Evolutionary conservation across 208 protist species (phyloP).

Genomic region (Wallacemonas sp.): DNA sequence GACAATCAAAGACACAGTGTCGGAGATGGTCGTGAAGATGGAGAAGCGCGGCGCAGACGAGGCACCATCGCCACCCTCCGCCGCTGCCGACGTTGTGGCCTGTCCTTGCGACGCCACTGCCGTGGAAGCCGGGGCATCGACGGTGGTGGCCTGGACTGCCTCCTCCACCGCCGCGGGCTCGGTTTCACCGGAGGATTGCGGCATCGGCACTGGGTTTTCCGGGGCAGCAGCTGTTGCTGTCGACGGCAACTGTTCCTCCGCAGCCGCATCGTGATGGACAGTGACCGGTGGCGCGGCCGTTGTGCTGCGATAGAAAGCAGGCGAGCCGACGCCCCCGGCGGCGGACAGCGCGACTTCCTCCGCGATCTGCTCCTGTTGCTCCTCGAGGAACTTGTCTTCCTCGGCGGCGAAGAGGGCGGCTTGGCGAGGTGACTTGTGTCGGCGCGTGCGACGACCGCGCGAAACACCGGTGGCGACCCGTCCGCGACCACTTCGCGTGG

Average conservation of each 20-base stretch:
- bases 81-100: neutral
- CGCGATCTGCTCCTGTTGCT: constrained; percentile 9
- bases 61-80: constrained; percentile 11
- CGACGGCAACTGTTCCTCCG: too few relatives aligned
- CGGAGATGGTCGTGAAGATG: constrained; percentile 75
- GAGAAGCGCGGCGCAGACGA: constrained; percentile 38
- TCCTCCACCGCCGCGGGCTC: too few relatives aligned
- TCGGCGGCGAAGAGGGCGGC: neutral
- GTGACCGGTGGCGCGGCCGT: neutral
- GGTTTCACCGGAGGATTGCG: too few relatives aligned
- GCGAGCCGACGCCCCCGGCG: neutral
- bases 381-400: constrained; percentile 8
- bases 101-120: neutral
- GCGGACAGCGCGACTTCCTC: constrained; percentile 3
- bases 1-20: constrained; percentile 80
- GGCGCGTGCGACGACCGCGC: neutral
- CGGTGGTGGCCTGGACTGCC: too few relatives aligned
- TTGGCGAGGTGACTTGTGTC: neutral
- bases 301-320: neutral
- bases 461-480: neutral
- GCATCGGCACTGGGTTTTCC: too few relatives aligned
- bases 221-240: neutral
- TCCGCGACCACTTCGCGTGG: too few relatives aligned
- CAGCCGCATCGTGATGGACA: too few relatives aligned
- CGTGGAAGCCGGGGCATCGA: neutral